Conservation (phyloP, 495 filamentous ascomycete genomes). For the Daldinia grandis region DNA sequence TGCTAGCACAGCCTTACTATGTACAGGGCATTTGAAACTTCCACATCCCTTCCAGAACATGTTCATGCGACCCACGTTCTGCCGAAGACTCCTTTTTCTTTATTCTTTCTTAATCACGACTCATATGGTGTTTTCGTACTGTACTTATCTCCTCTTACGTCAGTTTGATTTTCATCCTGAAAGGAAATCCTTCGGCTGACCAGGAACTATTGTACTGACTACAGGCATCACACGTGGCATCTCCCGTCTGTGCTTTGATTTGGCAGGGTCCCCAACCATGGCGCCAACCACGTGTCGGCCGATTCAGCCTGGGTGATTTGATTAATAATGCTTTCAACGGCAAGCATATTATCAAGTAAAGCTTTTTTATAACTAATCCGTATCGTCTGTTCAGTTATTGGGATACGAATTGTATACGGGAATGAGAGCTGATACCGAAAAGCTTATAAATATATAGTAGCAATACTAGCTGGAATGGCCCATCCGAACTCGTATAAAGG, state of each 20-base stretch:
- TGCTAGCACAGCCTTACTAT: slow-evolving; percentile 13
- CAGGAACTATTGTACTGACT: slow-evolving; percentile 18
- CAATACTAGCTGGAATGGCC: background rate
- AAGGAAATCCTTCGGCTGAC: slow-evolving; percentile 33
- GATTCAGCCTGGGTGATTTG: slow-evolving; percentile 1
- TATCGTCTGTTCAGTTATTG: background rate
- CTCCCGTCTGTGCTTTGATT: slow-evolving; percentile 34
- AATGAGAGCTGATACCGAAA: background rate
- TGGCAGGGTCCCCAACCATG: slow-evolving; percentile 30
- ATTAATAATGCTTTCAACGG: slow-evolving; percentile 21
- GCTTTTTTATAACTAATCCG: too few species aligned
- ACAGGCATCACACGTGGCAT: slow-evolving; percentile 42
- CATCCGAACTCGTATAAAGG: background rate
- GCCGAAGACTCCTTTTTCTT: slow-evolving; percentile 5
- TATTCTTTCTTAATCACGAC: background rate
- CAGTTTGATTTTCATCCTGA: slow-evolving; percentile 20
- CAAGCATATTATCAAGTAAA: background rate
- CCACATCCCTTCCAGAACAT: slow-evolving; percentile 29
- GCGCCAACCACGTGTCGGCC: slow-evolving; percentile 34
- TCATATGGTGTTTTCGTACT: background rate
- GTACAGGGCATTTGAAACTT: slow-evolving; percentile 13
- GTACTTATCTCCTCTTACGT: slow-evolving; percentile 16
- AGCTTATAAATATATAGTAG: background rate
- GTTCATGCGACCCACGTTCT: slow-evolving; percentile 3
- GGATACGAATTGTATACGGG: slow-evolving; percentile 1